phyloP scores from a whole-genome alignment of 2,329 filamentous ascomycete species.

The Chrysoporthe austroafricana region DNA sequence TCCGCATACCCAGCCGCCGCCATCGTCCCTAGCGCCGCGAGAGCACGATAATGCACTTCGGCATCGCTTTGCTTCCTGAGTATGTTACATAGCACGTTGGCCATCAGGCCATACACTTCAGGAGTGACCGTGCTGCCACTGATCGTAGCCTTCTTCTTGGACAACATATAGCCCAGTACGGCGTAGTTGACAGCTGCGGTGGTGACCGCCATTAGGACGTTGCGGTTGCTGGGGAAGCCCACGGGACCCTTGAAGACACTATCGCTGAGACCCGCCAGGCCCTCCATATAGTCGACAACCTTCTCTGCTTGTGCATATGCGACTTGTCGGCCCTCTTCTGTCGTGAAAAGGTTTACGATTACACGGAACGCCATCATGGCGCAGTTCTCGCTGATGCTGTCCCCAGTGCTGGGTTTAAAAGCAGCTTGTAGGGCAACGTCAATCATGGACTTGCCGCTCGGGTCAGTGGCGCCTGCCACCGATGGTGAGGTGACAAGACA shows the following conservation, averaged over 20 bases:
- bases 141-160: slow-evolving; percentile 46
- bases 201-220: slow-evolving; percentile 79
- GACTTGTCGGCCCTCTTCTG: slow-evolving; percentile 69
- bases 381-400: slow-evolving; percentile 72
- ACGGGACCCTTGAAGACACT: slow-evolving; percentile 52
- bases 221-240: slow-evolving; percentile 66
- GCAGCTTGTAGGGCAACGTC: slow-evolving; percentile 49
- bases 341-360: slow-evolving; percentile 82
- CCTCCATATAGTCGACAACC: slow-evolving; percentile 65
- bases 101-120: slow-evolving; percentile 48
- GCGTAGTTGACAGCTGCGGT: slow-evolving; percentile 86
- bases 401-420: slow-evolving; percentile 48
- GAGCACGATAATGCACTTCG: slow-evolving; percentile 79
- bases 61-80: slow-evolving; percentile 71
- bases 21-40: slow-evolving; percentile 84
- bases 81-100: slow-evolving; percentile 62
- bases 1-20: slow-evolving; percentile 59
- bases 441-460: slow-evolving; percentile 62
- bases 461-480: slow-evolving; percentile 63
- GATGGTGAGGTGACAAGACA: slow-evolving; percentile 72
- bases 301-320: slow-evolving; percentile 62
- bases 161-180: slow-evolving; percentile 63
- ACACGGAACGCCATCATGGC: slow-evolving; percentile 84
- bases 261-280: slow-evolving; percentile 57
- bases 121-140: slow-evolving; percentile 44